A percentile compares a stretch with the other conserved stretches of the same genome.
These are phyloP conservation scores for Candida ficus DNA, from an alignment of 805 yeast genomes.

Conservation along the genomic window DNA sequence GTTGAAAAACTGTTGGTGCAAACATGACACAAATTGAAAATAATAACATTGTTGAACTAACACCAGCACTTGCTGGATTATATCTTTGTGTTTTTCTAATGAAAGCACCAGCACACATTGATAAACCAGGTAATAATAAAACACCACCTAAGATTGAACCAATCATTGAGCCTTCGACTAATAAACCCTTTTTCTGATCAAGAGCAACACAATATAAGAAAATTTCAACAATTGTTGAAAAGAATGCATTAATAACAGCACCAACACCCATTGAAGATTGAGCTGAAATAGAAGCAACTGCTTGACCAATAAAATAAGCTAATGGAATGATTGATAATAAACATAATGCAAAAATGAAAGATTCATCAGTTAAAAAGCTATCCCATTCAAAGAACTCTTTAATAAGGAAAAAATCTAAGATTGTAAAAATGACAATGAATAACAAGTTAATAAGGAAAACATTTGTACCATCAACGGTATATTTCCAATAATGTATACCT, in stretches of 20 bases:
- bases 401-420: conserved; percentile 66
- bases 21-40: conserved; percentile 88
- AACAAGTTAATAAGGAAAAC: conserved; percentile 84
- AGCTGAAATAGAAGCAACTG: conserved; percentile 98
- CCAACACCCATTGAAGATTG: conserved; percentile 99
- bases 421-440: conserved; percentile 74
- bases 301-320: conserved; percentile 97
- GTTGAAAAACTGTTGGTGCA: conserved; percentile 87
- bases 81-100: conserved; percentile 90
- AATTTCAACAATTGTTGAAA: conserved; percentile 92
- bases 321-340: conserved; percentile 83
- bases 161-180: conserved; percentile 94
- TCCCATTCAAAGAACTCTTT: conserved; percentile 38
- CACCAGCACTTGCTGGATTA: conserved; percentile 96
- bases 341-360: conserved; percentile 67
- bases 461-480: conserved; percentile 94
- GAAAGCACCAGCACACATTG: conserved; percentile 97
- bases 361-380: conserved; percentile 45
- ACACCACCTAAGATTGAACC: conserved; percentile 95
- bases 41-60: conserved; percentile 89
- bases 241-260: conserved; percentile 96
- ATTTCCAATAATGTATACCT: conserved; percentile 91
- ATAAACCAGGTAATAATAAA: conserved; percentile 81
- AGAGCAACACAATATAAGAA: conserved; percentile 90
- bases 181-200: conserved; percentile 73